A percentile compares a stretch with the other conserved stretches of the same genome.
Evolutionary conservation across 176 grass and related monocot genomes (phyloP).

Genomic region (Paspalum vaginatum): DNA sequence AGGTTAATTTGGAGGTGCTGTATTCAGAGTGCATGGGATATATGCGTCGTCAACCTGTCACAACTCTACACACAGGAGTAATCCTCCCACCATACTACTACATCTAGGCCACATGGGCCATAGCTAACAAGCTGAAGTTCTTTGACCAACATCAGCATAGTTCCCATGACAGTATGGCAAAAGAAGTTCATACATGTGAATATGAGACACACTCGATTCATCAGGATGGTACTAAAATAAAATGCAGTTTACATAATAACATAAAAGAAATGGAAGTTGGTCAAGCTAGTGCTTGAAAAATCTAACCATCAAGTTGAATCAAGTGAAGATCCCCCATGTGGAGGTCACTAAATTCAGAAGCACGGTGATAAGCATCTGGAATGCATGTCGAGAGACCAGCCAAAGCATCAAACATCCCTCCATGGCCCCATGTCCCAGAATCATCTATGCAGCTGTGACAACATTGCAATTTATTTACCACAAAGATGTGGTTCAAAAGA

Average conservation of each 20-base stretch:
- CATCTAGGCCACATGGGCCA: neutral
- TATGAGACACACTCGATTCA: neutral
- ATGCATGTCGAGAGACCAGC: constrained; percentile 69
- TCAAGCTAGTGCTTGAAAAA: neutral
- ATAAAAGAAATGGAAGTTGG: constrained; percentile 33
- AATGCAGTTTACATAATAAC: neutral
- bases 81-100: neutral
- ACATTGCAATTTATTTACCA: constrained; percentile 33
- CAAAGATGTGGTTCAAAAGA: constrained; percentile 30
- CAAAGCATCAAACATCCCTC: constrained; percentile 94
- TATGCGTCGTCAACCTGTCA: neutral
- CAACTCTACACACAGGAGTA: neutral
- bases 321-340: constrained; percentile 95
- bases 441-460: constrained; percentile 81
- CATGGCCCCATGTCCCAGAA: constrained; percentile 84
- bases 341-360: constrained; percentile 85
- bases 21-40: too few species aligned
- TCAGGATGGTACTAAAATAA: constrained; percentile 12
- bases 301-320: constrained; percentile 75
- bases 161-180: neutral
- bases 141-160: neutral
- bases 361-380: constrained; percentile 77
- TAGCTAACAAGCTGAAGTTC: constrained; percentile 1
- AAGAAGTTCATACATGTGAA: constrained; percentile 12
- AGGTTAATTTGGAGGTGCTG: neutral